Base-by-base conservation (phyloP, 495 filamentous ascomycete genomes). In the Bathelium albidoporum region DNA sequence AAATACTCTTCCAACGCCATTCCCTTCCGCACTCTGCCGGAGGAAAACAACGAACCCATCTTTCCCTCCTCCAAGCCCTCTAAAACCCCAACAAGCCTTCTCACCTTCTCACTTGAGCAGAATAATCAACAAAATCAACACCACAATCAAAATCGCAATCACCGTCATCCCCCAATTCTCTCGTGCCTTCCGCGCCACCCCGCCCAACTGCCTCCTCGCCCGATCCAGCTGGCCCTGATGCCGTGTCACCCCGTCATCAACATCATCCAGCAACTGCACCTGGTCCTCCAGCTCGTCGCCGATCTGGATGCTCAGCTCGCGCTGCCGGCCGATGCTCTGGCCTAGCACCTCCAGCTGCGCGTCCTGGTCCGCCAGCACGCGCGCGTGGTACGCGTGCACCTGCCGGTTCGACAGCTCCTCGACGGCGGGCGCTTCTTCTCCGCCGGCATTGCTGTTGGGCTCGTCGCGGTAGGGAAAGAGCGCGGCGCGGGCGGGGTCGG, bases 221-320 rank as follows among this genome's bases (percentile, higher is more conserved):
- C 86, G 80, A 65, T 89, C 82, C 52, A 98, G 75, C 44, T 87
- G 85, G 26, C 75, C 77, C 73, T 85, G 81, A 77, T 97, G 93
- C 62, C 94, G 79, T 69, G 95, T 91, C 39, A 92, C 87, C 63
- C 85, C 80, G 28, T 80, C 80, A 65, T 97, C 94, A 66, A 95
- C 86, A 61, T 92, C 92, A 75, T 95, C 94, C 44, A 98, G 78
- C 78, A 98, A 77, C 70, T 86, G 76, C 26, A 94, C 89, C 71
- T 98, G 94, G 65, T 84, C 85, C 65, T 98, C 94, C 28, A 98
- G 78, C 79, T 98, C 94, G 72, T 97, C 89, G 28, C 94, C 94
- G 71, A 98, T 98, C 78, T 91, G 89, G 72, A 97, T 94, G 68
- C 87, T 90, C 68, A 98, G 79, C 76, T 97, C 90, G 59, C 95